phyloP scores from a whole-genome alignment of 192 early-diverging fungal genomes.

The Phlyctochytrium arcticum region DNA sequence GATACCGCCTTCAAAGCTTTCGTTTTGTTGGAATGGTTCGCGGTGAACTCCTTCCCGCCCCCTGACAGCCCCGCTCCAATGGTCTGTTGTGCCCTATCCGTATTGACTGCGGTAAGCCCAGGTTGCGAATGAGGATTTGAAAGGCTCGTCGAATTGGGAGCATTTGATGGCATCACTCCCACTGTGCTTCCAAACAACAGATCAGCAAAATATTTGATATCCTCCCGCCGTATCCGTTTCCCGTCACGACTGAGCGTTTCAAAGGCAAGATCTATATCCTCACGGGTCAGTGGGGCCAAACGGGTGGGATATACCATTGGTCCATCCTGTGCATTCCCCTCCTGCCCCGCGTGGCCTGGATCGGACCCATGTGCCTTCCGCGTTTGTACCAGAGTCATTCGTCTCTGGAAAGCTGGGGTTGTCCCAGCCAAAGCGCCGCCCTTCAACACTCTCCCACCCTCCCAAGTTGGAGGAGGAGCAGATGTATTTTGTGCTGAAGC shows the following conservation, averaged over 20 bases:
- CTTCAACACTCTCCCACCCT: too few relatives aligned
- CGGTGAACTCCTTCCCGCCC: neutral
- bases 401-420: neutral
- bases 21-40: neutral
- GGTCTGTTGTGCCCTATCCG: too few relatives aligned
- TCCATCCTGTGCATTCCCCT: too few relatives aligned
- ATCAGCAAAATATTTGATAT: slow-evolving; percentile 12
- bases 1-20: slow-evolving; percentile 11
- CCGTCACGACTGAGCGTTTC: slow-evolving; percentile 13
- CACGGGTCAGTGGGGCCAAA: slow-evolving; percentile 8
- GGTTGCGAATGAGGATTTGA: neutral
- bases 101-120: too few relatives aligned
- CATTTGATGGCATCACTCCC: neutral
- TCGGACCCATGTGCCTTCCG: too few relatives aligned
- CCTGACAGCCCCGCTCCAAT: neutral
- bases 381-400: slow-evolving; percentile 6
- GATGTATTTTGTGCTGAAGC: too few relatives aligned
- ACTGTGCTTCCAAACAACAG: slow-evolving; percentile 6
- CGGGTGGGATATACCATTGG: neutral
- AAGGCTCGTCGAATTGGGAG: neutral
- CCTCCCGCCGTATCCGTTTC: slow-evolving; percentile 3
- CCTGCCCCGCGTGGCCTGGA: too few relatives aligned
- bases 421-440: neutral
- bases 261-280: slow-evolving; percentile 26
- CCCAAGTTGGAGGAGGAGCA: too few relatives aligned